Evolutionary conservation across 345 rosid species (phyloP).

Genomic region (Hibiscus syriacus): DNA sequence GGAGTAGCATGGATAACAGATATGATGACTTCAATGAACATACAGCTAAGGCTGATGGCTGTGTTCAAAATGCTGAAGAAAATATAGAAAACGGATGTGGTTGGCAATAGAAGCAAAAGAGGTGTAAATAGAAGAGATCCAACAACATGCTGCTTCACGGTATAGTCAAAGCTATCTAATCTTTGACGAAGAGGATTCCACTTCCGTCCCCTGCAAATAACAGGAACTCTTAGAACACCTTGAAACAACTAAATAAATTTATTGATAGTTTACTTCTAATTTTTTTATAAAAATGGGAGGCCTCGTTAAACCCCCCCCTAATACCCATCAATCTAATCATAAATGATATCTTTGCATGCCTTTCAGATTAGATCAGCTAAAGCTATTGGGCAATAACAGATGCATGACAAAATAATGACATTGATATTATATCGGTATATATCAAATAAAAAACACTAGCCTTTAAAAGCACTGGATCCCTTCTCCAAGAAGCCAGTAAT

Average conservation of each 20-base stretch:
- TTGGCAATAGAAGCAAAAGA: constrained; percentile 72
- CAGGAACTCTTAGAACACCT: constrained; percentile 22
- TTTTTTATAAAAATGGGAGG: too few relatives aligned
- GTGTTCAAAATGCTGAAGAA: constrained; percentile 77
- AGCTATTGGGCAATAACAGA: not conserved
- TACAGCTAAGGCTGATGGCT: constrained; percentile 43
- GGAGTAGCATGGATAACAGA: constrained; percentile 76
- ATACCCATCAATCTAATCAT: too few relatives aligned
- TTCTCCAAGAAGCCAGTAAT: constrained; percentile 3
- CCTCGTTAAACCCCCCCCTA: too few relatives aligned
- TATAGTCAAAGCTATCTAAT: constrained; percentile 82
- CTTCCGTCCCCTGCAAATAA: constrained; percentile 72
- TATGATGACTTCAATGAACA: constrained; percentile 58
- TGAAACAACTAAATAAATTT: constrained; percentile 3
- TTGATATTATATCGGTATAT: not conserved
- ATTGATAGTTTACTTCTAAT: not conserved
- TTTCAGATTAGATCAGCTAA: not conserved
- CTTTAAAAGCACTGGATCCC: not conserved
- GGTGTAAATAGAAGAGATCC: constrained; percentile 84
- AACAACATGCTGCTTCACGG: constrained; percentile 81
- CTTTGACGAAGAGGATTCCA: constrained; percentile 92
- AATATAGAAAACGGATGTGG: constrained; percentile 84
- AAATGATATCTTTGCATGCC: not conserved
- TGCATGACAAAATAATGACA: not conserved
- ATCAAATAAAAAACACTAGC: not conserved